Base-by-base conservation (phyloP, 495 filamentous ascomycete species). In the Aspergillus indologenus region DNA sequence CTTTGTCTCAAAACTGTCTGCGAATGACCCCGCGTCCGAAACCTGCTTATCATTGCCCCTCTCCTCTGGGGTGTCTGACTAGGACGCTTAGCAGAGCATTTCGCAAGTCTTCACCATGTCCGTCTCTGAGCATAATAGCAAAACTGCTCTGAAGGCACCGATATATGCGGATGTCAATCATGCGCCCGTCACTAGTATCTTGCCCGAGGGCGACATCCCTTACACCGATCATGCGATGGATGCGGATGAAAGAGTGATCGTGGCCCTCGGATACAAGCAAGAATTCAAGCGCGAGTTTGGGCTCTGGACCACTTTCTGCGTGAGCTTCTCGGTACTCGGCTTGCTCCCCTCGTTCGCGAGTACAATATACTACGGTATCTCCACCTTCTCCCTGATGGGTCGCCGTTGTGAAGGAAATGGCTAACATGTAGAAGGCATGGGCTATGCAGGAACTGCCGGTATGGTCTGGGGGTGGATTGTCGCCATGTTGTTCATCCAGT, bases 391-490 rank as follows among this genome's bases (percentile, higher is more conserved):
- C 50, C 19, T 20, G 15, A 4, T 15, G 3, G 3, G 26, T 9
- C 26, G 7, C 8, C 12, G 7, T 2, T 42, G 31, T 8, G 22
- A 26, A 34, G 55, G 20, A 43, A 22, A 40, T 21, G 49, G 46
- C 61, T 66, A 60, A 71, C 57, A 52, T 46, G 44, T 3, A 47
- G 22, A 48, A 79, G 78, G 88, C 56, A 87, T 92, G 81, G 89
- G 89, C 54, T 91, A 91, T 74, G 89, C 89, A 19, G 88, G 89
- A 12, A 89, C 87, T 1, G 87, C 84, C 14, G 87, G 87, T n/a
- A 91, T 91, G 87, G 86, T 86, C 1, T 91, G 89, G 89, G 89
- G 89, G 18, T 92, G 89, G 88, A 72, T 92, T 31, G 77, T 91
- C 54, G 86, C 86, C 22, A 88, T 90, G 79, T 51, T 85, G 15